Percentiles rank a stretch among this genome's conserved stretches.
phyloP scores from a whole-genome alignment of 371 early-diverging fungal genomes.

The Coemansia sp. region DNA sequence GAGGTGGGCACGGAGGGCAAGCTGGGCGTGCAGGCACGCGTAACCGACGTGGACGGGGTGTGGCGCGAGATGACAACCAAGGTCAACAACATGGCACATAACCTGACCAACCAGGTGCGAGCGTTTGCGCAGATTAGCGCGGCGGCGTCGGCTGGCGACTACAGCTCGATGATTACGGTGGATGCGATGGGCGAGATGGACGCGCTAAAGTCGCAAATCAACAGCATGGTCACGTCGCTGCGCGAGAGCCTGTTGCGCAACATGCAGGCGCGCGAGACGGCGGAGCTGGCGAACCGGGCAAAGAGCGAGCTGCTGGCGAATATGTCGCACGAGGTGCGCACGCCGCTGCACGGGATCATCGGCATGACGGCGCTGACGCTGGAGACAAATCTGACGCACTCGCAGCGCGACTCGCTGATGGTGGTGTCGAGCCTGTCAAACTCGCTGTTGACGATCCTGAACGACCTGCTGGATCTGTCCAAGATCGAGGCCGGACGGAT shows the following conservation, averaged over 20 bases:
- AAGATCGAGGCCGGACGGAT: constrained; percentile 82
- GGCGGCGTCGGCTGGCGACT: constrained; percentile 62
- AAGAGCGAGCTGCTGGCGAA: constrained; percentile 75
- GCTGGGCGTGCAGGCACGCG: constrained; percentile 60
- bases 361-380: constrained; percentile 71
- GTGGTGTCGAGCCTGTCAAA: constrained; percentile 68
- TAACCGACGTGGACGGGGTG: constrained; percentile 61
- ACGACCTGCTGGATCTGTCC: constrained; percentile 81
- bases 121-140: constrained; percentile 49
- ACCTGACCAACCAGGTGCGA: constrained; percentile 59
- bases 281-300: constrained; percentile 72
- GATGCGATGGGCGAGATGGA: constrained; percentile 78
- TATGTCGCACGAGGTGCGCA: constrained; percentile 75
- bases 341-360: constrained; percentile 79
- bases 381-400: constrained; percentile 67
- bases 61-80: constrained; percentile 69
- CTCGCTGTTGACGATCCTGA: constrained; percentile 70
- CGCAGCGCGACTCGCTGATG: constrained; percentile 75
- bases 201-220: constrained; percentile 74
- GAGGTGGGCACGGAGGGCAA: constrained; percentile 54
- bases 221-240: constrained; percentile 68
- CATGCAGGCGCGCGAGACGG: constrained; percentile 69
- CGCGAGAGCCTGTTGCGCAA: constrained; percentile 72
- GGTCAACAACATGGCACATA: constrained; percentile 61
- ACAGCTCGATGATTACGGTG: constrained; percentile 65